Evolutionary conservation across 2,329 filamentous ascomycete species (phyloP).

Genomic region (Amphichorda felina): DNA sequence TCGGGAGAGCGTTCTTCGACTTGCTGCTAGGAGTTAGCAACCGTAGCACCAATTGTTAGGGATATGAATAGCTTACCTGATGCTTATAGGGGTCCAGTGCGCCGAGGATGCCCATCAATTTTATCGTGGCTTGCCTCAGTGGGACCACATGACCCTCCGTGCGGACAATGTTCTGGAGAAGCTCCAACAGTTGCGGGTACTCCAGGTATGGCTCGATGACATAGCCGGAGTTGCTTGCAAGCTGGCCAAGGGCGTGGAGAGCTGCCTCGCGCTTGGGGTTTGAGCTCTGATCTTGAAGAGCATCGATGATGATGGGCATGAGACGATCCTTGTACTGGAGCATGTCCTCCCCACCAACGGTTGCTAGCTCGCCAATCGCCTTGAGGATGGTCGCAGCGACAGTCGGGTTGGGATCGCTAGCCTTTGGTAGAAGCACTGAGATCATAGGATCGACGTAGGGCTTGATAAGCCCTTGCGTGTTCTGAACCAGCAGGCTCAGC

Average conservation of each 20-base stretch:
- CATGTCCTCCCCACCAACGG: conserved; percentile 91
- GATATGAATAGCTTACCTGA: conserved; percentile 6
- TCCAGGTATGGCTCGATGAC: conserved; percentile 94
- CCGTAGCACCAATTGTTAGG: background rate
- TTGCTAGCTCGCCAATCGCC: conserved; percentile 87
- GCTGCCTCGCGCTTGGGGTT: conserved; percentile 84
- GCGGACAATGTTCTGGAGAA: conserved; percentile 88
- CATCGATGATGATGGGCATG: conserved; percentile 92
- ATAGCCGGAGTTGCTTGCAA: conserved; percentile 94
- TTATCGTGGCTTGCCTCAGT: conserved; percentile 87
- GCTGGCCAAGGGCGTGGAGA: conserved; percentile 77
- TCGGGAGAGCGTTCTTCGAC: conserved; percentile 84
- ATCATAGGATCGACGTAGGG: conserved; percentile 97
- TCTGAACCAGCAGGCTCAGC: conserved; percentile 83
- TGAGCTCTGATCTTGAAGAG: conserved; percentile 87
- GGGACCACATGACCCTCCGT: conserved; percentile 75
- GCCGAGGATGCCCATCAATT: conserved; percentile 88
- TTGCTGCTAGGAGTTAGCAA: conserved; percentile 42
- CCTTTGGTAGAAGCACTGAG: conserved; percentile 84
- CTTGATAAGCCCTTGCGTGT: conserved; percentile 85
- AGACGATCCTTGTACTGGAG: conserved; percentile 78
- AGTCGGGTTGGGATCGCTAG: conserved; percentile 70
- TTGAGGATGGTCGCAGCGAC: conserved; percentile 93
- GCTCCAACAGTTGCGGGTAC: conserved; percentile 84
- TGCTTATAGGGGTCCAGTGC: conserved; percentile 94